Conservation (phyloP, 106 monocot species). For the Apostasia ramifera region DNA sequence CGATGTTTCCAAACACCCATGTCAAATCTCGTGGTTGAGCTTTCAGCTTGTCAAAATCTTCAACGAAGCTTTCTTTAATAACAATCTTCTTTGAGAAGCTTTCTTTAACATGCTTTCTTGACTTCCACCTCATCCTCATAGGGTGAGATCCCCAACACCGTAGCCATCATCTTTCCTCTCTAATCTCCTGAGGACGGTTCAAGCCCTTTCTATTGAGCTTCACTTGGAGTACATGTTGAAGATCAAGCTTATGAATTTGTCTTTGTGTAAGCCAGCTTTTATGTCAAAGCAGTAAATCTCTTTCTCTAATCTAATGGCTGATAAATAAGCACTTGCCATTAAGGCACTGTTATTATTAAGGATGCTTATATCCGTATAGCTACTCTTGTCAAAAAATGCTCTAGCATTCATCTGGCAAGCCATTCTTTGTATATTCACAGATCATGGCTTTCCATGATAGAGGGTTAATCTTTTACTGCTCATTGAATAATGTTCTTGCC, state of each 20-base stretch:
- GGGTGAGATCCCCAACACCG: no score
- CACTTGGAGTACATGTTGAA: conserved; percentile 78
- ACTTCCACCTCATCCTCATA: no score
- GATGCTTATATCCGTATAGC: conserved; percentile 18
- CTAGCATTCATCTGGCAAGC: conserved; percentile 30
- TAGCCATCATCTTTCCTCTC: conserved; percentile 30
- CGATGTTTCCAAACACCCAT: no score
- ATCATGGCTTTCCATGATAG: conserved; percentile 76
- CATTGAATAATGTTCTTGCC: conserved; percentile 38
- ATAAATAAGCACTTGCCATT: conserved; percentile 44
- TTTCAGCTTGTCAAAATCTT: no score
- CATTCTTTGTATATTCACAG: conserved; percentile 48
- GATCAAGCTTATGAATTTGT: conserved; percentile 49
- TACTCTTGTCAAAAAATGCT: conserved; percentile 40
- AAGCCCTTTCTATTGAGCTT: conserved; percentile 45
- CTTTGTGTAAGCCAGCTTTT: conserved; percentile 22
- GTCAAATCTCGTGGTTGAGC: no score
- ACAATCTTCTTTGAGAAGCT: no score
- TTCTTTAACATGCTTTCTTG: no score
- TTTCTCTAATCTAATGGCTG: conserved; percentile 36
- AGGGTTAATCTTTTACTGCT: conserved; percentile 28
- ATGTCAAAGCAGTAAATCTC: conserved; percentile 48
- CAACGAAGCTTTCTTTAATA: no score
- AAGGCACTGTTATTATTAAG: conserved; percentile 42
- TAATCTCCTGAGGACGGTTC: conserved; percentile 34